These are phyloP conservation scores for Eucalyptus tenuipes DNA, from an alignment of 345 rosid species.

Conservation along the genomic window DNA sequence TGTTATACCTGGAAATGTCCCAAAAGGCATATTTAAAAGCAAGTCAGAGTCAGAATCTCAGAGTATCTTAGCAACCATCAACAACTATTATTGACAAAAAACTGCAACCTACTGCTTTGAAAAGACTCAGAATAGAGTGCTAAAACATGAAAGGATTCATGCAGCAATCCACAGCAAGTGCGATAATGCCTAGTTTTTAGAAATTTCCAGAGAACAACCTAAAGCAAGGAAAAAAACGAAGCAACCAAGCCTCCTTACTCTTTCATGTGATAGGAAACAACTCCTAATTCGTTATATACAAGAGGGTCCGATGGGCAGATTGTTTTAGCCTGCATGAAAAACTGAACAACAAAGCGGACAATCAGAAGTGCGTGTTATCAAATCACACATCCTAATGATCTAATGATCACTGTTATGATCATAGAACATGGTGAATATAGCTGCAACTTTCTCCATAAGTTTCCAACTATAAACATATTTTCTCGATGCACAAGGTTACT, in stretches of 20 bases:
- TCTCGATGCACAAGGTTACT: not conserved
- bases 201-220: not conserved
- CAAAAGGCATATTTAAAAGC: not conserved
- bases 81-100: not conserved
- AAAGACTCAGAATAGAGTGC: not conserved
- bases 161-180: not conserved
- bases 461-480: not conserved
- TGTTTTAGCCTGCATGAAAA: conserved; percentile 87
- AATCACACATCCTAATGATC: not conserved
- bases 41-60: not conserved
- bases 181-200: not conserved
- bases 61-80: not conserved
- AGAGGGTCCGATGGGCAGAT: conserved; percentile 93
- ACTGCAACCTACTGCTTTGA: not conserved
- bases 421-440: not conserved
- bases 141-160: not conserved
- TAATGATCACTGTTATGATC: not conserved
- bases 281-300: conserved; percentile 92
- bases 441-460: not conserved
- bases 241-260: conserved; percentile 46
- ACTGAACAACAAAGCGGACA: conserved; percentile 25
- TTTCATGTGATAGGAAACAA: conserved; percentile 92
- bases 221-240: not conserved
- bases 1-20: conserved; percentile 59
- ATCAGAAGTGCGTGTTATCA: not conserved